These are phyloP conservation scores for Tuber microsphaerosporum DNA, from an alignment of 495 filamentous ascomycete genomes.

Conservation along the genomic window DNA sequence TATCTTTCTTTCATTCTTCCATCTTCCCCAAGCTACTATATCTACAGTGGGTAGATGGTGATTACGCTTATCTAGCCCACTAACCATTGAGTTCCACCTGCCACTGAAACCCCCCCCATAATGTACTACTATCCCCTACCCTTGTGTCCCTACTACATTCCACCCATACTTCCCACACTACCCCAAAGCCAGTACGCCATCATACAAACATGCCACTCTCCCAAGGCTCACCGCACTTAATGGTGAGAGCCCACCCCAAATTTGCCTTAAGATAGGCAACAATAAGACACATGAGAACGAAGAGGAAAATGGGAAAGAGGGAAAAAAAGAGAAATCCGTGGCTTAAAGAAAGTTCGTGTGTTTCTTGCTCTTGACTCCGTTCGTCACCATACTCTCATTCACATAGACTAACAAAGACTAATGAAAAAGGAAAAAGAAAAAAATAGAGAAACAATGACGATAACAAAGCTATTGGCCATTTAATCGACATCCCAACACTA, in stretches of 20 bases:
- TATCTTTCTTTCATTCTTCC: neutral
- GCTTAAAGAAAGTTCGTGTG: neutral
- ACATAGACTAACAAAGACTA: slow-evolving; percentile 5
- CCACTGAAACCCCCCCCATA: neutral
- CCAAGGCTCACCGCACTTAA: neutral
- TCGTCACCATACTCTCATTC: slow-evolving; percentile 12
- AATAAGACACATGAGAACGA: neutral
- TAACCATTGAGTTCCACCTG: neutral
- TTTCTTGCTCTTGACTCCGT: neutral
- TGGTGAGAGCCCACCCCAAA: neutral
- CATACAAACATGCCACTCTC: neutral
- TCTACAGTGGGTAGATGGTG: neutral
- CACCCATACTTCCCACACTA: neutral
- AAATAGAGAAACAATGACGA: slow-evolving; percentile 12
- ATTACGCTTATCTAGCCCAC: neutral
- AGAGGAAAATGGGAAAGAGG: too few species aligned
- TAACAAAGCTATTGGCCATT: neutral
- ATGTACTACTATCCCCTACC: neutral
- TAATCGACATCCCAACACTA: neutral
- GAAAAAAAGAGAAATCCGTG: neutral
- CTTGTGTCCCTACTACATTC: neutral
- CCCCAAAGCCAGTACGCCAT: neutral
- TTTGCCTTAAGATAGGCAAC: neutral
- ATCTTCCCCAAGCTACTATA: neutral
- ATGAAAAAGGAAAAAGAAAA: slow-evolving; percentile 8